Evolutionary conservation across 148 eudicot species (phyloP), one percentile per base, ranked within the genome.

Genomic region (Rhododendron mucronatum): DNA sequence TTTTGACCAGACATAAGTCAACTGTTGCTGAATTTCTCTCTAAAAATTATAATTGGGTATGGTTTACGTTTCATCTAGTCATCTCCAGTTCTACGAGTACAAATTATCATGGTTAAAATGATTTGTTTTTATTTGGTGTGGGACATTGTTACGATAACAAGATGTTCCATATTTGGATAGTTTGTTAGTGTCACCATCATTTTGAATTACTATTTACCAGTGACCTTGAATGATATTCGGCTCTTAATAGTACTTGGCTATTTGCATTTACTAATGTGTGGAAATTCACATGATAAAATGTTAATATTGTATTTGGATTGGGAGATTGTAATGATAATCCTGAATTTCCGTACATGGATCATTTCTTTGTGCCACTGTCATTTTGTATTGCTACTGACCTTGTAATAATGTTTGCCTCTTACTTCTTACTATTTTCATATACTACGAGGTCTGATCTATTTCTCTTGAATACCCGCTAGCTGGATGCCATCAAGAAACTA

Each of bases 11-110:
- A 89, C 99, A 96, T 88, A 96, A 96, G 90, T 96, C 99, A 83
- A 96, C 99, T 21, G 98, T 95, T 26, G 97, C 98, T 73, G 98
- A 94, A 82, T 96, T 95, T 89, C 99, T 96, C 88, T 89, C 97
- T 0, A 91, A 92, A 84, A 95, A 95, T 79, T 94, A 95, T 89
- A 96, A 95, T 33, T 95, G 98, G 99, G 99, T 96, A 71, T 71
- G 37, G 78, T 48, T 28, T 44, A 6, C 14, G 23, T 37, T 76
- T 44, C 82, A 26, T 41, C 4, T 50, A 12, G 37, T 73, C 76
- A 9, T 51, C 65, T 7, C 41, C n/a, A 81, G 67, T 55, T 51
- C 20, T 28, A 8, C 21, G 14, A 55, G n/a, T 55, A 30, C 14
- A 35, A 16, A 6, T 35, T 53, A 4, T 7, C n/a, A 57, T 16